These are phyloP conservation scores for Globomyces pollinis-pini DNA, from an alignment of 192 early-diverging fungal genomes.

Conservation along the genomic window DNA sequence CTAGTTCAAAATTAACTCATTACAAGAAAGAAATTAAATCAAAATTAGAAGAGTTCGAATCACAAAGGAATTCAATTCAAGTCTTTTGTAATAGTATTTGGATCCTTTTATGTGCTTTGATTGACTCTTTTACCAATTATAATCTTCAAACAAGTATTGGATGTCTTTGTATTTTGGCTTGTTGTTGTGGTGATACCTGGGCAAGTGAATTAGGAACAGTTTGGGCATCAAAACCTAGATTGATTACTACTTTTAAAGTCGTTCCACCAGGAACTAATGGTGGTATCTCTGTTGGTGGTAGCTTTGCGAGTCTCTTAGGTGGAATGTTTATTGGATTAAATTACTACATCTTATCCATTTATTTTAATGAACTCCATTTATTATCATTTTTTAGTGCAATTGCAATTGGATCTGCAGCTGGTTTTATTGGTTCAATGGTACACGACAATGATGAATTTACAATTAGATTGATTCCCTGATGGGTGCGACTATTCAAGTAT, in stretches of 20 bases:
- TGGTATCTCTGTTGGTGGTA: slow-evolving; percentile 27
- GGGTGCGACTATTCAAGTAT: slow-evolving; percentile 2
- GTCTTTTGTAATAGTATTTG: background rate
- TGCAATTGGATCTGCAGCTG: background rate
- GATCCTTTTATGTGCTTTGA: background rate
- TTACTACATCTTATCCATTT: background rate
- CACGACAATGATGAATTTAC: background rate
- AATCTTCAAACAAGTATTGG: background rate
- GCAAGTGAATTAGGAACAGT: slow-evolving; percentile 85
- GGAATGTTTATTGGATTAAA: slow-evolving; percentile 1
- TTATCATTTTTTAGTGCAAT: background rate
- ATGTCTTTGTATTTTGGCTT: slow-evolving; percentile 19
- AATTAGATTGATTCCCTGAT: slow-evolving; percentile 3
- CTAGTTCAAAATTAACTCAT: slow-evolving; percentile 6
- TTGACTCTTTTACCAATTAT: background rate
- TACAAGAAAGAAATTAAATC: slow-evolving; percentile 4
- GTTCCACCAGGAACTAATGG: slow-evolving; percentile 94
- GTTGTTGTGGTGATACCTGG: slow-evolving; percentile 69
- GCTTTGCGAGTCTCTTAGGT: background rate
- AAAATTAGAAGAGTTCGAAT: slow-evolving; percentile 1
- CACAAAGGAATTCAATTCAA: background rate
- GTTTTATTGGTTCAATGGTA: background rate
- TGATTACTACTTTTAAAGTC: slow-evolving; percentile 70
- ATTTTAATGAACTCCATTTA: background rate
- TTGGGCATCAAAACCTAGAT: slow-evolving; percentile 58